A percentile compares a stretch with the other conserved stretches of the same genome.
Evolutionary conservation across 768 basidiomycete species (phyloP).

Genomic region (Russula sp.): DNA sequence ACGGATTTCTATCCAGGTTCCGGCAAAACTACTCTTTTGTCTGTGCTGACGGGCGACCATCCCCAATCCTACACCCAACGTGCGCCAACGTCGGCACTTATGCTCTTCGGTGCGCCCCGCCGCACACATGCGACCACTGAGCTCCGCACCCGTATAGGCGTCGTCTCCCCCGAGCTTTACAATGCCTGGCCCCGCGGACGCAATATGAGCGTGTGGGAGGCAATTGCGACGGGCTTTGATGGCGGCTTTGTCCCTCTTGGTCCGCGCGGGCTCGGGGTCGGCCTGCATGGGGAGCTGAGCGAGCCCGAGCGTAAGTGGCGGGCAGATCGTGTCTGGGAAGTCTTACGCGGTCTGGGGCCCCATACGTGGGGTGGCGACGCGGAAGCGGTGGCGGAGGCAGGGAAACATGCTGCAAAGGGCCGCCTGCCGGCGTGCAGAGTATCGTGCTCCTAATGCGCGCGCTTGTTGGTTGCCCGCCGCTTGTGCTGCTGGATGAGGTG

Average conservation of each 20-base stretch:
- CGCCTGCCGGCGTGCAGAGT: conserved; percentile 70
- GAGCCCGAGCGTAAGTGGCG: conserved; percentile 35
- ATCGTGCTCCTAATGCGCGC: conserved; percentile 82
- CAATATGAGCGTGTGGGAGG: conserved; percentile 67
- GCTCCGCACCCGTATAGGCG: conserved; percentile 62
- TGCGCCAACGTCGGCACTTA: conserved; percentile 34
- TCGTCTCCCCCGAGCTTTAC: conserved; percentile 83
- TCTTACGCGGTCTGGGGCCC: conserved; percentile 63
- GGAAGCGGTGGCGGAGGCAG: background rate
- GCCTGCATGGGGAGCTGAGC: conserved; percentile 33
- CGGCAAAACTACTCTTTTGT: conserved; percentile 90
- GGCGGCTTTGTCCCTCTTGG: conserved; percentile 64
- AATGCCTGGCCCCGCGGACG: conserved; percentile 80
- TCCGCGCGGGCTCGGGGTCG: conserved; percentile 39
- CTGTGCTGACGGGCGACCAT: conserved; percentile 88
- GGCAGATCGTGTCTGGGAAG: conserved; percentile 39
- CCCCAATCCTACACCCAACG: conserved; percentile 85
- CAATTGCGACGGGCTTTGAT: conserved; percentile 81
- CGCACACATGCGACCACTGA: conserved; percentile 57
- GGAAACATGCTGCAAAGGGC: conserved; percentile 19
- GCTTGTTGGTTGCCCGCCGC: conserved; percentile 60
- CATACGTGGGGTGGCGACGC: conserved; percentile 35
- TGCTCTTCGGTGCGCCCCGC: conserved; percentile 58
- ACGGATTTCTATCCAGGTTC: conserved; percentile 46
- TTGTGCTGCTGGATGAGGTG: conserved; percentile 86